Evolutionary conservation across 1,284 basidiomycete genomes (phyloP), one percentile per base, ranked within the genome.

Genomic region (Serendipita sp.): DNA sequence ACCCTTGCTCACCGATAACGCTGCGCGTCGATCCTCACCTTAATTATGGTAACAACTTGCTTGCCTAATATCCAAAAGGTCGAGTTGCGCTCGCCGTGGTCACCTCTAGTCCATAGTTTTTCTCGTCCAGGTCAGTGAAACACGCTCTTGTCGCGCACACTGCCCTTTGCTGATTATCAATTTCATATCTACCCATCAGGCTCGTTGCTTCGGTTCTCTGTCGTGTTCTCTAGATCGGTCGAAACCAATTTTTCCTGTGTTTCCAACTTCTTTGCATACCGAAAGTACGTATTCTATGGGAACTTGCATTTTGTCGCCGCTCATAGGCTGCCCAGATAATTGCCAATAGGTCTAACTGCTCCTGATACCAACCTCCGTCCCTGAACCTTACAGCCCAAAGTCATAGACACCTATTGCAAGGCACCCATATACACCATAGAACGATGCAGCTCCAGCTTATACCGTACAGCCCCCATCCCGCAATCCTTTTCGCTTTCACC

Each of bases 381-480:
- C 30, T 63, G 43, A 41, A 38, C 8, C 63, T 65, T 47, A 13
- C 50, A 17, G 34, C 58, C 22, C 35, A 55, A 17, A 58, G 62
- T 5, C 44, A 65, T 22, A 63, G 45, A 30, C n/a, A 63, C 32
- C 38, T 55, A 10, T 35, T 35, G 3, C 83, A 65, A 82, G 79
- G 66, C 86, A 88, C 12, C 86, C 87, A 22, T 22, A 22, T 22
- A 22, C 22, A 22, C 22, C 22, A 67, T 60, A 63, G 60, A 65
- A 69, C 64, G 65, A 91, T 91, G 88, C 75, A 85, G 64, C 81
- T 91, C 66, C 80, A 81, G 68, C 79, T 91, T 64, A 71, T 85
- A 60, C 81, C 81, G 13, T 75, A 80, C 6, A 74, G 77, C 0
- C 69, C 75, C 1, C 74, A 78, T 1, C 81, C 85, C 15, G 82